A percentile compares a stretch with the other conserved stretches of the same genome.
Conservation (phyloP, 2,329 filamentous ascomycete species). For the Sclerotinia subarctica region DNA sequence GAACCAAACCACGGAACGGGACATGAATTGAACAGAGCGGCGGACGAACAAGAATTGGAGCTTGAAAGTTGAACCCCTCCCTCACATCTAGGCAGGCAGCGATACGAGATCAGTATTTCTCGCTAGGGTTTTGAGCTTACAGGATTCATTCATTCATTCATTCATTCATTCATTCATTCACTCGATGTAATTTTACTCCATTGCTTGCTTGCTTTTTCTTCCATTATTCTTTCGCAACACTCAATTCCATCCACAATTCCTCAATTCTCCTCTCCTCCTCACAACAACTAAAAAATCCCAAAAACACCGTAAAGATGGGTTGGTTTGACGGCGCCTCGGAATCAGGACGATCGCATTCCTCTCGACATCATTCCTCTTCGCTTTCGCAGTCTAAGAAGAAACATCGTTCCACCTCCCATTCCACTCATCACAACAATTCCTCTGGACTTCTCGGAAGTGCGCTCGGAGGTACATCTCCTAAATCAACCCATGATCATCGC, state of each 20-base stretch:
- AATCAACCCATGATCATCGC: conserved; percentile 20
- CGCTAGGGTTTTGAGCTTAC: neutral
- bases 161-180: neutral
- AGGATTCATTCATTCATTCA: neutral
- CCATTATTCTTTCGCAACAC: neutral
- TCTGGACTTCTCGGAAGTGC: conserved; percentile 7
- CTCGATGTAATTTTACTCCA: neutral
- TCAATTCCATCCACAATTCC: neutral
- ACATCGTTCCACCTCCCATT: conserved; percentile 24
- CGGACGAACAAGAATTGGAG: neutral
- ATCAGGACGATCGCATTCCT: conserved; percentile 30
- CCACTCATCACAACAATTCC: conserved; percentile 12
- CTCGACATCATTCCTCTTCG: conserved; percentile 32
- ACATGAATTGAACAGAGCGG: conserved; percentile 20
- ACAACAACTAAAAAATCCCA: too few species aligned
- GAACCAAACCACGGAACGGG: neutral
- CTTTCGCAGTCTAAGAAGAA: conserved; percentile 33
- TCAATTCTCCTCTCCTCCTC: neutral
- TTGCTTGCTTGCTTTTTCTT: neutral
- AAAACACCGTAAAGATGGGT: conserved; percentile 39
- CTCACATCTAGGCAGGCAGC: neutral
- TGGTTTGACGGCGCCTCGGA: conserved; percentile 45
- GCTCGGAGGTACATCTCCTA: conserved; percentile 9
- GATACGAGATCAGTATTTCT: neutral
- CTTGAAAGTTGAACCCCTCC: conserved; percentile 13